phyloP scores from a whole-genome alignment of 225 moss, liverwort and hornwort genomes.

The Lunularia cruciata region DNA sequence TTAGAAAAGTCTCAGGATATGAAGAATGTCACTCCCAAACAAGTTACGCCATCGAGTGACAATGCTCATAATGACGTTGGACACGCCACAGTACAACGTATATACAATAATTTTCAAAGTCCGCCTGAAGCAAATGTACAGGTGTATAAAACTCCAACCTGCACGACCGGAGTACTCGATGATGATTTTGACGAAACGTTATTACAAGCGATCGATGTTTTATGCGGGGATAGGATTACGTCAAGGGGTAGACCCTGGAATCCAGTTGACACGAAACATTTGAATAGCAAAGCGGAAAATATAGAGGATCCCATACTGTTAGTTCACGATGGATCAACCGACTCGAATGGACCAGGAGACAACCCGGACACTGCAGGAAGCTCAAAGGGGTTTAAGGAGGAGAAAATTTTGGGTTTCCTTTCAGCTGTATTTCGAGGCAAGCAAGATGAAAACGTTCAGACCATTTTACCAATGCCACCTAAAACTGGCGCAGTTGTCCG shows the following conservation, averaged over 20 bases:
- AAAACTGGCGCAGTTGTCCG: not conserved
- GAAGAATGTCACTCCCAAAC: not conserved
- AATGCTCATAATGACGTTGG: not conserved
- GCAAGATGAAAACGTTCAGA: not conserved
- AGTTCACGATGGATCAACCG: not conserved
- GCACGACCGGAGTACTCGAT: constrained; percentile 38
- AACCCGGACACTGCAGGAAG: not conserved
- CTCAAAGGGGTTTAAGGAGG: not conserved
- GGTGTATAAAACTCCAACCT: not conserved
- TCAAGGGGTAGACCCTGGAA: not conserved
- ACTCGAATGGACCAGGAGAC: not conserved
- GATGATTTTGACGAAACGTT: constrained; percentile 68
- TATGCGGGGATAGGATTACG: constrained; percentile 35
- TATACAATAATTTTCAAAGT: not conserved
- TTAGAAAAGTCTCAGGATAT: constrained; percentile 1
- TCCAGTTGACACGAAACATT: not conserved
- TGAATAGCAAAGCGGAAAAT: not conserved
- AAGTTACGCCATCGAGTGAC: not conserved
- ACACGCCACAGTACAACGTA: not conserved
- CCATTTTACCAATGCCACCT: not conserved
- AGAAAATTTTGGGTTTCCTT: constrained; percentile 12
- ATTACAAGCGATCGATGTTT: constrained; percentile 61
- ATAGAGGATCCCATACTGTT: not conserved
- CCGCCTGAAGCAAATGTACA: not conserved
- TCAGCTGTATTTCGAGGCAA: constrained; percentile 6